A percentile compares a stretch with the other conserved stretches of the same genome.
These are phyloP conservation scores for Candida boidinii DNA, from an alignment of 805 yeast genomes.

Conservation along the genomic window DNA sequence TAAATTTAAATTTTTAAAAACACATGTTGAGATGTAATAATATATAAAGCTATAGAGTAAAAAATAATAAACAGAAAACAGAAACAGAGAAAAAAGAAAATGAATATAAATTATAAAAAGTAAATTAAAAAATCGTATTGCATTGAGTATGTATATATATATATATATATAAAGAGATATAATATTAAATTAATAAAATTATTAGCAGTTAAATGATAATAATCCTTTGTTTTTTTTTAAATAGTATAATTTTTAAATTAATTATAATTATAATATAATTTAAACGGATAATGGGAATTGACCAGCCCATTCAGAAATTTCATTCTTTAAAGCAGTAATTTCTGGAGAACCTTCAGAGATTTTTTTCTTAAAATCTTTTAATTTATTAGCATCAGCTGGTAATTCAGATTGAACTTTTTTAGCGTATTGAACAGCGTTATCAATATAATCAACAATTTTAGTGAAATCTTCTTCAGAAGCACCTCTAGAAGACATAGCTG, in stretches of 20 bases:
- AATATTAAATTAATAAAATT: background rate
- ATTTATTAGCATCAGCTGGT: constrained; percentile 89
- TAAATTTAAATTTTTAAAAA: no score
- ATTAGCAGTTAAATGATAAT: background rate
- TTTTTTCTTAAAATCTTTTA: constrained; percentile 90
- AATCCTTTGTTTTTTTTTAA: no score
- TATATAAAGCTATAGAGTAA: no score
- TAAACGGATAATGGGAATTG: constrained; percentile 64
- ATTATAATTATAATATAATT: constrained; percentile 6
- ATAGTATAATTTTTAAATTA: constrained; percentile 1
- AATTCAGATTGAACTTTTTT: constrained; percentile 64
- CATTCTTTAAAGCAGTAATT: constrained; percentile 58
- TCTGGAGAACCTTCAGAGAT: constrained; percentile 66
- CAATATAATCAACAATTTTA: constrained; percentile 73
- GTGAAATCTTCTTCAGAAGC: constrained; percentile 80
- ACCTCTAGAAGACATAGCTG: constrained; percentile 98
- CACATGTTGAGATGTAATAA: no score
- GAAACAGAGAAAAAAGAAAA: background rate
- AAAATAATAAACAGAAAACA: no score
- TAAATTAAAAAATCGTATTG: background rate
- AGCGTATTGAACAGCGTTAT: constrained; percentile 70
- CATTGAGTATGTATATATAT: background rate
- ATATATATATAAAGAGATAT: constrained; percentile 1
- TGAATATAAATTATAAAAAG: background rate
- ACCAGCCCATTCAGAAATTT: constrained; percentile 88